phyloP scores from a whole-genome alignment of 768 basidiomycete genomes.

The Boletellus ananiceps region DNA sequence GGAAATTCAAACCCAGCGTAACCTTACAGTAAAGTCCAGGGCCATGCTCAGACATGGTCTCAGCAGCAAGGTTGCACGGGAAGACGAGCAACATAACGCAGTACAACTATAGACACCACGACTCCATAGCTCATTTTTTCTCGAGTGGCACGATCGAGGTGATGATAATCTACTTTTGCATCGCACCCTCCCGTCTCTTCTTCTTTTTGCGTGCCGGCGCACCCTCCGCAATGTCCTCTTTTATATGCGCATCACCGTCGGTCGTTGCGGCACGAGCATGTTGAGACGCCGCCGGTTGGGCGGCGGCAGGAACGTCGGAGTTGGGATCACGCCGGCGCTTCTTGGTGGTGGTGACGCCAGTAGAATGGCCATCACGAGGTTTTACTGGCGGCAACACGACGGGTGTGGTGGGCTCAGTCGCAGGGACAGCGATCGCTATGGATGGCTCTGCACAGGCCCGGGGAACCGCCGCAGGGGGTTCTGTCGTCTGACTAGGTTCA shows the following conservation, averaged over 20 bases:
- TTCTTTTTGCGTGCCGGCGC: slow-evolving; percentile 21
- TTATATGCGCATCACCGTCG: background rate
- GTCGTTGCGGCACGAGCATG: background rate
- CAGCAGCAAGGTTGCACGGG: too few relatives aligned
- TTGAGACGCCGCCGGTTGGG: background rate
- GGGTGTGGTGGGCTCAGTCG: background rate
- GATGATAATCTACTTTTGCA: too few relatives aligned
- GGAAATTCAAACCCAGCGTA: too few relatives aligned
- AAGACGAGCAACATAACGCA: too few relatives aligned
- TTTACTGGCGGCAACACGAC: background rate
- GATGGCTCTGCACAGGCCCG: background rate
- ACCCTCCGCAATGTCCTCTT: background rate
- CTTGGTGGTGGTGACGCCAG: background rate
- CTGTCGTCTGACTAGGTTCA: background rate
- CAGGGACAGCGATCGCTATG: background rate
- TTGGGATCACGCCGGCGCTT: slow-evolving; percentile 24
- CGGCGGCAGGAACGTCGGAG: background rate
- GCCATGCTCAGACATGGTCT: too few relatives aligned
- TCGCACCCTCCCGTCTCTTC: slow-evolving; percentile 8
- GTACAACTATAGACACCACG: too few relatives aligned
- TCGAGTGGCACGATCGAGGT: too few relatives aligned
- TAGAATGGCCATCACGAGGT: background rate
- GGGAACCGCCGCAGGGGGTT: background rate
- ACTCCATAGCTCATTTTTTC: too few relatives aligned
- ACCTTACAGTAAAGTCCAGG: too few relatives aligned